Evolutionary conservation across 495 filamentous ascomycete species (phyloP).

Genomic region (Daldinia childiae): DNA sequence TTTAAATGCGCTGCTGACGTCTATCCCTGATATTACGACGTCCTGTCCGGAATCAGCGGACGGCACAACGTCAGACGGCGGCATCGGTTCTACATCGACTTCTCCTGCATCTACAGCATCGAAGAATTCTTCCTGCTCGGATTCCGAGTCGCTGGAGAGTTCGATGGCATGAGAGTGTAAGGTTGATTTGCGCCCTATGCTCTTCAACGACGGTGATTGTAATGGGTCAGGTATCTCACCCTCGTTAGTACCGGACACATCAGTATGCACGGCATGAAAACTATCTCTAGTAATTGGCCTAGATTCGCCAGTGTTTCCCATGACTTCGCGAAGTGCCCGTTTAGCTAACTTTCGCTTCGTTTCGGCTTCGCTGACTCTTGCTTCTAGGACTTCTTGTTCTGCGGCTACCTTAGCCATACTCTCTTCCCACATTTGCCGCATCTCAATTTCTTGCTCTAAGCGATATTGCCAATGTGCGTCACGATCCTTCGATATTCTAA

Average conservation of each 20-base stretch:
- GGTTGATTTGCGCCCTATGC: slow-evolving; percentile 62
- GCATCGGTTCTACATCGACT: slow-evolving; percentile 73
- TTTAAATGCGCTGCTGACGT: slow-evolving; percentile 79
- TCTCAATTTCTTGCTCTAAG: slow-evolving; percentile 84
- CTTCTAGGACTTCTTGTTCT: slow-evolving; percentile 92
- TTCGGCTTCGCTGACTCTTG: slow-evolving; percentile 87
- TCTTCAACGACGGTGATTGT: slow-evolving; percentile 56
- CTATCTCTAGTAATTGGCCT: slow-evolving; percentile 53
- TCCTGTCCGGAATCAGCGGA: slow-evolving; percentile 52
- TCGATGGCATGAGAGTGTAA: slow-evolving; percentile 68
- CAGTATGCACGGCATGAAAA: slow-evolving; percentile 47
- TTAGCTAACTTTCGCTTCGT: slow-evolving; percentile 90
- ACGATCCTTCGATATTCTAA: slow-evolving; percentile 90
- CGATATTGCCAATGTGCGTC: slow-evolving; percentile 98
- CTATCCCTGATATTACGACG: slow-evolving; percentile 56
- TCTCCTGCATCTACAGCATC: slow-evolving; percentile 95
- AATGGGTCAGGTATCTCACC: slow-evolving; percentile 46
- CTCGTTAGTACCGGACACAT: slow-evolving; percentile 38
- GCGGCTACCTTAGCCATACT: slow-evolving; percentile 94
- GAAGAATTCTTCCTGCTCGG: slow-evolving; percentile 95
- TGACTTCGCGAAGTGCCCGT: slow-evolving; percentile 84
- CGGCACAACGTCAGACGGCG: slow-evolving; percentile 57
- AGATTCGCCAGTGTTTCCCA: slow-evolving; percentile 68
- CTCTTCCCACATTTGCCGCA: slow-evolving; percentile 96
- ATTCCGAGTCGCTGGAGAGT: slow-evolving; percentile 76